These are phyloP conservation scores for Apocynum venetum DNA, from an alignment of 257 asterid species.

Conservation along the genomic window DNA sequence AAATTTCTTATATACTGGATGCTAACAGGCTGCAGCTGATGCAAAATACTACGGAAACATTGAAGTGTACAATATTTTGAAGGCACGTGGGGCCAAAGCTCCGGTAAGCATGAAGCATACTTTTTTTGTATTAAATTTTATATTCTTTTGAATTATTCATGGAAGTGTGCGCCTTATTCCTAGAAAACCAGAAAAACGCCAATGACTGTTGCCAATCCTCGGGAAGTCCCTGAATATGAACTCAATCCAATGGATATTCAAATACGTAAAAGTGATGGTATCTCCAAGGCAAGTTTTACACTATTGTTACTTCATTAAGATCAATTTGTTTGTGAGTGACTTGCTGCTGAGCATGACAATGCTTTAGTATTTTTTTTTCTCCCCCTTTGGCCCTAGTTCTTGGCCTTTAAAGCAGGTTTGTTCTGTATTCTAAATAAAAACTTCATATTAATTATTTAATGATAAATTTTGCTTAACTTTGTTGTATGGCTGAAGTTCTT, in stretches of 20 bases:
- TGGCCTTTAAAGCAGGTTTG: too few species aligned
- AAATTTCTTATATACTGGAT: constrained; percentile 1
- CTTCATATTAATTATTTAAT: too few species aligned
- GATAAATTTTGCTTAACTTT: too few species aligned
- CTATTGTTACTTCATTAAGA: constrained; percentile 6
- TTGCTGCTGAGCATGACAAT: background rate
- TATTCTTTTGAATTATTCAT: constrained; percentile 22
- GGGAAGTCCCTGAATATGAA: constrained; percentile 98
- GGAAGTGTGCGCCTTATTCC: constrained; percentile 29
- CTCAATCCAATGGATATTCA: constrained; percentile 90
- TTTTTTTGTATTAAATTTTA: constrained; percentile 5
- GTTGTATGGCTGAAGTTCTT: too few species aligned
- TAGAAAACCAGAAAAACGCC: constrained; percentile 97
- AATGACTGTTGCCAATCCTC: constrained; percentile 90
- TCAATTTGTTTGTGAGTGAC: background rate
- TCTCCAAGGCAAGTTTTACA: constrained; percentile 60
- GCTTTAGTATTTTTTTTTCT: too few species aligned
- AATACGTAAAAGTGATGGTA: constrained; percentile 87
- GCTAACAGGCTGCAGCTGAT: constrained; percentile 91
- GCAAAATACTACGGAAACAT: constrained; percentile 88
- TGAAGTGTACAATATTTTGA: constrained; percentile 73
- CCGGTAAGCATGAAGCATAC: constrained; percentile 48
- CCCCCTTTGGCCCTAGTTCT: too few species aligned
- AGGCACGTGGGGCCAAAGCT: constrained; percentile 90
- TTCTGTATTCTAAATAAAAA: too few species aligned